phyloP scores from a whole-genome alignment of 768 basidiomycete species.

The Paxillus involutus region DNA sequence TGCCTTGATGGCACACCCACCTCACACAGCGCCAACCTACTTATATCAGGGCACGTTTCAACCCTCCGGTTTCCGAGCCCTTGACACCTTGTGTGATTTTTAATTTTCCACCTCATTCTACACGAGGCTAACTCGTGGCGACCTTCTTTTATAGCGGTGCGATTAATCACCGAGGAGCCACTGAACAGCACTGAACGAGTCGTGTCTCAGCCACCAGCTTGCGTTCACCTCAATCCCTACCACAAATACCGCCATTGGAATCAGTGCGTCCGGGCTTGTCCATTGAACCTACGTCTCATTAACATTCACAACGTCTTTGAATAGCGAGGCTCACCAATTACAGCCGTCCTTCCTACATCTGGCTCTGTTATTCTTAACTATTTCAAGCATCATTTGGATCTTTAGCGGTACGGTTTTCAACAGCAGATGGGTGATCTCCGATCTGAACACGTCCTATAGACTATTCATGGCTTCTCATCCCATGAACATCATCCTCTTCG shows the following conservation, averaged over 20 bases:
- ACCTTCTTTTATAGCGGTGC: conserved; percentile 1
- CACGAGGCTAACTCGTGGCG: no score
- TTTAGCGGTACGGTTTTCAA: conserved; percentile 9
- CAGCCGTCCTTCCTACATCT: background rate
- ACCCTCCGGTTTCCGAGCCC: background rate
- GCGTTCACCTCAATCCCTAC: conserved; percentile 1
- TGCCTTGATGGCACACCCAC: no score
- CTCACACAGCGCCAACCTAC: background rate
- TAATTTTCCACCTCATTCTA: no score
- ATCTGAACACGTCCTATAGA: conserved; percentile 19
- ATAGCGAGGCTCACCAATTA: background rate
- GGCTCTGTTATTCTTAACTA: background rate
- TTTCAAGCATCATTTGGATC: background rate
- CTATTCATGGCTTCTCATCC: conserved; percentile 13
- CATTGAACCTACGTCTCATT: background rate
- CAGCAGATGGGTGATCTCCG: conserved; percentile 5
- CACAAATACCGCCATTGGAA: conserved; percentile 16
- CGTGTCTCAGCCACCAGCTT: conserved; percentile 5
- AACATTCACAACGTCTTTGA: background rate
- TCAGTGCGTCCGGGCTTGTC: no score
- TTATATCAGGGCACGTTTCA: conserved; percentile 13
- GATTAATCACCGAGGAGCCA: conserved; percentile 23
- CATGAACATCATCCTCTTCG: conserved; percentile 43
- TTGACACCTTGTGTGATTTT: no score
- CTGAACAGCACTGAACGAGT: conserved; percentile 13